These are phyloP conservation scores for Tritrichomonas musculus DNA, from an alignment of 208 protist genomes.

Conservation along the genomic window DNA sequence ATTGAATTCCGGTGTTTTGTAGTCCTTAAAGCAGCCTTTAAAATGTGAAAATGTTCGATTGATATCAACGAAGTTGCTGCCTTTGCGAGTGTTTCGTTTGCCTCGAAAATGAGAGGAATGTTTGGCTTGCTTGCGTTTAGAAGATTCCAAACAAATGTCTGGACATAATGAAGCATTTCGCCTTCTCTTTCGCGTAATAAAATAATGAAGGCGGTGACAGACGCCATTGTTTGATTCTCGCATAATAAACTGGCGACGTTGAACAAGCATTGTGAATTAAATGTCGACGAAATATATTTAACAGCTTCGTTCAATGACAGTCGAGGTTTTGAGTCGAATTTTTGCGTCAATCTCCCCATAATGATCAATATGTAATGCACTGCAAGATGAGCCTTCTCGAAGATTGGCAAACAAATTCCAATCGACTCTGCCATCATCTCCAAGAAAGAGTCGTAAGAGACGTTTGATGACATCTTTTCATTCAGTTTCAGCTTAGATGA, in stretches of 20 bases:
- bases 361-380: not conserved
- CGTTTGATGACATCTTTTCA: no score
- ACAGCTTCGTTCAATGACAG: not conserved
- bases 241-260: not conserved
- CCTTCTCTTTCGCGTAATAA: not conserved
- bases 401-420: not conserved
- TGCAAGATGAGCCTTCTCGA: not conserved
- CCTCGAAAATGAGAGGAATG: not conserved
- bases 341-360: not conserved
- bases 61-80: not conserved
- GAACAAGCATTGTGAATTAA: not conserved
- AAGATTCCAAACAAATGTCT: not conserved
- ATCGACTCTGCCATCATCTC: not conserved
- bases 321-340: not conserved
- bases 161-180: not conserved
- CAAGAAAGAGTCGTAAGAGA: not conserved
- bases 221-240: not conserved
- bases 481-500: not conserved
- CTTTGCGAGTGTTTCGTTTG: constrained; percentile 4
- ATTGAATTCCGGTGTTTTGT: not conserved
- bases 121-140: not conserved
- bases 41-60: not conserved
- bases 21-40: not conserved
- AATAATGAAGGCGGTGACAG: not conserved
- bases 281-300: not conserved